Base-by-base conservation (phyloP, 2,329 filamentous ascomycete genomes). In the Alternaria arbusti region DNA sequence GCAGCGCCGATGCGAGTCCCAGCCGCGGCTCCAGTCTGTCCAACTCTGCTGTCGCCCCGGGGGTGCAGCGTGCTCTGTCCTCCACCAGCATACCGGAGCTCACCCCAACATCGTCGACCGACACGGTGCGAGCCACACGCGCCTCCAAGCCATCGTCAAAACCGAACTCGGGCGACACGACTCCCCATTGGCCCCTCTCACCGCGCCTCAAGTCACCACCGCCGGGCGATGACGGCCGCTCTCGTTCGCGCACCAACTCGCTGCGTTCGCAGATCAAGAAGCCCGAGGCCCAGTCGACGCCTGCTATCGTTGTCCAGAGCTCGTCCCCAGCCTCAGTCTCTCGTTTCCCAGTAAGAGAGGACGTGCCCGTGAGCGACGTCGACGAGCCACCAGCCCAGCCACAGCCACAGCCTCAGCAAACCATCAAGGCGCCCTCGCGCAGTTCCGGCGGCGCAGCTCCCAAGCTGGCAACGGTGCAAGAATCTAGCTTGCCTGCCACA, bases 381-480 rank as follows among this genome's bases (percentile, higher is more conserved):
- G 81, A 82, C 17, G 75, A 80, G 57, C 79, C 81, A 57, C 65
- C 71, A 23, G 61, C 59, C 22, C 49, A 25, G 30, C 49, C 17
- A 8, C 26, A 20, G 47, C 4, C 22, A 45, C 43, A 45, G 43
- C 43, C 43, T 20, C 65, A 71, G 22, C 67, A 76, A 61, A 76
- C 72, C 59, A 75, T 80, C 51, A 84, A 84, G 68, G 76, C 71
- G 13, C 73, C 79, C 12, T 72, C 79, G 75, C 88, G 89, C 68
- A 87, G 86, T 63, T 84, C 86, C 56, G 88, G 85, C 75, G 86
- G 85, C 55, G 70, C 65, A 61, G 86, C 85, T 55, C 86, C 90
- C 52, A 88, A 88, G 51, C 83, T 97, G 61, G 95, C 97, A 81
- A 97, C 96, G 0, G 95, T 98, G 15, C 91, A 97, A 77, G 95